phyloP scores from a whole-genome alignment of 2,329 filamentous ascomycete species.

The Fusarium sp. region DNA sequence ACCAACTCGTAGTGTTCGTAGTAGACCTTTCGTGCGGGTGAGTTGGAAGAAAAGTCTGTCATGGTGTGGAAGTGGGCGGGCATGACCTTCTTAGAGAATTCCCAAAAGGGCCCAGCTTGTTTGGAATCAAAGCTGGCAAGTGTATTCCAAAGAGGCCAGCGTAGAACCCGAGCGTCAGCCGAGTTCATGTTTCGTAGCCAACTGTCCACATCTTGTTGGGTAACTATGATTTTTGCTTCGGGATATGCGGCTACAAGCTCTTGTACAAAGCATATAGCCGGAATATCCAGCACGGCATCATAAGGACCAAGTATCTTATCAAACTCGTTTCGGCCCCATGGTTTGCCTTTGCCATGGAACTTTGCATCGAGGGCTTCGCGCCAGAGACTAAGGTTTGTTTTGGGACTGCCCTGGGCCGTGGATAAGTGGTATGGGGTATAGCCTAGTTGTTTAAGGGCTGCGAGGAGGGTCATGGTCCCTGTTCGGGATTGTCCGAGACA shows the following conservation, averaged over 20 bases:
- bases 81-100: conserved; percentile 26
- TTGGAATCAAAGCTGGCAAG: conserved; percentile 15
- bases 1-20: conserved; percentile 16
- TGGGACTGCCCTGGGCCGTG: conserved; percentile 10
- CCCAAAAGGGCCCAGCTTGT: conserved; percentile 25
- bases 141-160: conserved; percentile 37
- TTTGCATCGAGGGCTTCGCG: conserved; percentile 38
- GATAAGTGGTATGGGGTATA: conserved; percentile 33
- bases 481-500: conserved; percentile 34
- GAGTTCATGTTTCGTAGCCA: conserved; percentile 34
- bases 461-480: conserved; percentile 10
- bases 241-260: conserved; percentile 35
- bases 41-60: conserved; percentile 20
- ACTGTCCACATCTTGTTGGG: conserved; percentile 14
- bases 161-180: conserved; percentile 12
- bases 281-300: conserved; percentile 25
- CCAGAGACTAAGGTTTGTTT: conserved; percentile 26
- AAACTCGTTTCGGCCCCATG: conserved; percentile 31
- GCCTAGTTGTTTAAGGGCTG: conserved; percentile 20
- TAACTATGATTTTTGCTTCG: conserved; percentile 31
- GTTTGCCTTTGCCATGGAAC: conserved; percentile 23
- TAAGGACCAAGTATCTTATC: conserved; percentile 28
- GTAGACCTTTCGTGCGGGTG: conserved; percentile 16
- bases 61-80: conserved; percentile 15
- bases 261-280: conserved; percentile 29